These are phyloP conservation scores for Aspergillus fumigatus DNA, from an alignment of 2,329 filamentous ascomycete species.

Conservation along the genomic window DNA sequence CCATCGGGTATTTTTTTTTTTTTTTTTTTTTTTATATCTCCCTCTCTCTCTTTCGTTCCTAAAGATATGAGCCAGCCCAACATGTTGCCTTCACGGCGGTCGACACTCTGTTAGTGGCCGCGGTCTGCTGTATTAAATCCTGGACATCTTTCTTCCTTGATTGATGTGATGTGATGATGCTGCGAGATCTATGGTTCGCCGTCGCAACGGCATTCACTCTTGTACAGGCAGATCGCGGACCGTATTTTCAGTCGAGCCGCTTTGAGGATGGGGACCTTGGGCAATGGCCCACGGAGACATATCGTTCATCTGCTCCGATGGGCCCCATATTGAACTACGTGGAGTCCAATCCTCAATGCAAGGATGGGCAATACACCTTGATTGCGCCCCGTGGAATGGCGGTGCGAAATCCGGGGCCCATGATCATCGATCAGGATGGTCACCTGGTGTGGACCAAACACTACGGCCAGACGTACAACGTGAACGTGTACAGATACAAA, in stretches of 20 bases:
- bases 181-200: not conserved
- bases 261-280: constrained; percentile 20
- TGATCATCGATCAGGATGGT: constrained; percentile 43
- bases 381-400: constrained; percentile 36
- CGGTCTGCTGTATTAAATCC: too few species aligned
- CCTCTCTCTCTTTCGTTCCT: not conserved
- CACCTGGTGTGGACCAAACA: constrained; percentile 44
- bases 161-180: not conserved
- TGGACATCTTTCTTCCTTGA: too few species aligned
- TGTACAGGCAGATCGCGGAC: constrained; percentile 9
- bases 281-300: constrained; percentile 23
- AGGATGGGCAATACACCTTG: constrained; percentile 37
- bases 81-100: not conserved
- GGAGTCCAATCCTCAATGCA: constrained; percentile 28
- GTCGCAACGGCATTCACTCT: not conserved
- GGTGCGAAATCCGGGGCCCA: constrained; percentile 36
- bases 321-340: constrained; percentile 25
- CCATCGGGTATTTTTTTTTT: too few species aligned
- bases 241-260: constrained; percentile 10
- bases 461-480: constrained; percentile 41
- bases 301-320: constrained; percentile 17
- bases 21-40: too few species aligned
- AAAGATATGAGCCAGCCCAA: not conserved
- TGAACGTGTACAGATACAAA: constrained; percentile 43
- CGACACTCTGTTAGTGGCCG: not conserved